phyloP scores from a whole-genome alignment of 805 yeast species.

The Hanseniaspora valbyensis region DNA sequence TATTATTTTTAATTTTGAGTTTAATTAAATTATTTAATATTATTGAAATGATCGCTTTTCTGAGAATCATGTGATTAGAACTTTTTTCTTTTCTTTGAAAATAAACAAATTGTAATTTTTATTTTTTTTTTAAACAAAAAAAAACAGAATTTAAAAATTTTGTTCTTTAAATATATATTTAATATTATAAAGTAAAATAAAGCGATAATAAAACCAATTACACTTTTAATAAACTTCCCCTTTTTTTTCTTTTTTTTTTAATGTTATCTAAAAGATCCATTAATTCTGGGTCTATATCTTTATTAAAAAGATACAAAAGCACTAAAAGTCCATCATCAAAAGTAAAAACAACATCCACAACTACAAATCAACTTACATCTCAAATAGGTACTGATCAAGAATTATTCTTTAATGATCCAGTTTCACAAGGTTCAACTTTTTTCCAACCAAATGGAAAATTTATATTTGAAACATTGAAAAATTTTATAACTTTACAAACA shows the following conservation, averaged over 20 bases:
- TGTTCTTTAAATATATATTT: too few species aligned
- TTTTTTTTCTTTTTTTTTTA: neutral
- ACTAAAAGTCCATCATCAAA: too few species aligned
- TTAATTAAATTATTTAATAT: too few species aligned
- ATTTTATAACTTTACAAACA: conserved; percentile 69
- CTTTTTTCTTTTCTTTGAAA: neutral
- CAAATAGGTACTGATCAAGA: conserved; percentile 47
- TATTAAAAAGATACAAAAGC: neutral
- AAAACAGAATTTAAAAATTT: too few species aligned
- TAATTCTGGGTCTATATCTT: neutral
- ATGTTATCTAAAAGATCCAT: neutral
- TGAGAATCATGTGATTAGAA: too few species aligned
- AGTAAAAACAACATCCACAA: conserved; percentile 3
- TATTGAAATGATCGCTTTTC: too few species aligned
- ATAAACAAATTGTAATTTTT: too few species aligned
- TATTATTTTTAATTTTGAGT: too few species aligned
- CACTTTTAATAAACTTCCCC: neutral
- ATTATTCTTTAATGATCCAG: conserved; percentile 64
- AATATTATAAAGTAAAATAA: too few species aligned
- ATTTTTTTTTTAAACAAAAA: conserved; percentile 16
- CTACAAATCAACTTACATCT: conserved; percentile 8
- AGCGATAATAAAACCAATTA: neutral
- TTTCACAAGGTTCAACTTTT: conserved; percentile 86
- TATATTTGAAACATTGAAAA: conserved; percentile 64
- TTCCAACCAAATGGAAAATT: conserved; percentile 88